Evolutionary conservation across 768 basidiomycete genomes (phyloP).

Genomic region (Sporobolomyces phaffii): DNA sequence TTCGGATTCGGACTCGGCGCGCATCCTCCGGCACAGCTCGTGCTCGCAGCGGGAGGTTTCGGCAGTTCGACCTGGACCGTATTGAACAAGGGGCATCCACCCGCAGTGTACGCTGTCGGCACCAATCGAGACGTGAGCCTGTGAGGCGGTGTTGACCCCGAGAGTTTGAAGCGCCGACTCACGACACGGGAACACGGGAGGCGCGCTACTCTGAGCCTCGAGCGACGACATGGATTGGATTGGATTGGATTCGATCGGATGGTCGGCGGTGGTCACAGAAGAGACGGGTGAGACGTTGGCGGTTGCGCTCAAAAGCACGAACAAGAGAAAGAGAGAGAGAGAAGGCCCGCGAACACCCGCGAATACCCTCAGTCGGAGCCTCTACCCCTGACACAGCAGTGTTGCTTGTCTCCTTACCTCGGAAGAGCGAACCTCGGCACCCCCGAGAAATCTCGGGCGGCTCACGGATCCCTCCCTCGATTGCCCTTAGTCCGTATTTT

Average conservation of each 20-base stretch:
- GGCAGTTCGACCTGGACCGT: conserved; percentile 20
- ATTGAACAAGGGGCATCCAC: conserved; percentile 28
- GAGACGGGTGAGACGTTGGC: background rate
- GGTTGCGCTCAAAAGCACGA: background rate
- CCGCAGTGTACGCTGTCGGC: conserved; percentile 11
- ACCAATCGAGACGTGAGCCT: background rate
- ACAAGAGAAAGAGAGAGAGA: background rate
- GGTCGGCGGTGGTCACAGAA: background rate
- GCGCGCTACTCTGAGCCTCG: background rate
- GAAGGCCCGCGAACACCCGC: background rate
- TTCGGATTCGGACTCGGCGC: background rate
- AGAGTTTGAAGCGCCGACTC: background rate
- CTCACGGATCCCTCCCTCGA: too few species aligned
- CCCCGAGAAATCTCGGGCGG: too few species aligned
- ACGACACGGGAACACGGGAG: conserved; percentile 6
- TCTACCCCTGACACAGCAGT: too few species aligned
- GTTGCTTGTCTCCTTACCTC: too few species aligned
- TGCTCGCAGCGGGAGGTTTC: background rate
- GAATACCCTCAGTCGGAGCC: too few species aligned
- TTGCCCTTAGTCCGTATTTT: too few species aligned
- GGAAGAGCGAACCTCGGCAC: too few species aligned
- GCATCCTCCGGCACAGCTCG: conserved; percentile 9
- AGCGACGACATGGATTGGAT: background rate
- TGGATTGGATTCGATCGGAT: background rate
- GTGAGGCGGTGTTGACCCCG: too few species aligned